phyloP scores from a whole-genome alignment of 495 filamentous ascomycete species.

The Penicillium silybi region DNA sequence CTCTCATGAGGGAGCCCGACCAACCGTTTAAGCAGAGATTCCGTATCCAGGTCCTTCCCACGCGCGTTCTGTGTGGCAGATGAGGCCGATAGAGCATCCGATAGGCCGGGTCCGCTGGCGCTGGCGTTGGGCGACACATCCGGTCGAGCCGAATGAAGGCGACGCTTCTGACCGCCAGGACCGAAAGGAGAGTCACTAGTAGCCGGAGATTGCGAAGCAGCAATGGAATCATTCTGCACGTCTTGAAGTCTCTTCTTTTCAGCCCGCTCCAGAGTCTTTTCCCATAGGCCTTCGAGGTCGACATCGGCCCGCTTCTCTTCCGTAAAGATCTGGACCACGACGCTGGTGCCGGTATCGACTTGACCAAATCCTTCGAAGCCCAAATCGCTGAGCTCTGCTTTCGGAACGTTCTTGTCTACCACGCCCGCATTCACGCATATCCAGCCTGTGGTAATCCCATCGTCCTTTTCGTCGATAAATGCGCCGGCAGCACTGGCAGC shows the following conservation, averaged over 20 bases:
- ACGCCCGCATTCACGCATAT: conserved; percentile 87
- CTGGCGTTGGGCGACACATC: background rate
- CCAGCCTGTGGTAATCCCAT: conserved; percentile 89
- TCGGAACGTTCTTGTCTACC: conserved; percentile 50
- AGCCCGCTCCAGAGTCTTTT: conserved; percentile 42
- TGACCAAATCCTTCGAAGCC: conserved; percentile 73
- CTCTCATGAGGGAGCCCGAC: conserved; percentile 24
- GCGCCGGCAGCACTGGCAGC: conserved; percentile 54
- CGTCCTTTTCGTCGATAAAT: conserved; percentile 53
- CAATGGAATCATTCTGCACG: background rate
- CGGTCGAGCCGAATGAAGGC: conserved; percentile 13
- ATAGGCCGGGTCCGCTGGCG: background rate
- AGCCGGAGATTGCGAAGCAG: conserved; percentile 14
- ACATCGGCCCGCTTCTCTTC: conserved; percentile 79
- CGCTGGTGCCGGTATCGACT: conserved; percentile 48
- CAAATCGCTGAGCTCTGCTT: conserved; percentile 33
- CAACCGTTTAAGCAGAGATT: conserved; percentile 36
- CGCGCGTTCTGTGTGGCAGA: background rate
- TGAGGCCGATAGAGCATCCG: background rate
- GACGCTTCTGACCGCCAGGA: conserved; percentile 17
- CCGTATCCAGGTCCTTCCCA: conserved; percentile 8
- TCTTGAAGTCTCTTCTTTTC: conserved; percentile 30
- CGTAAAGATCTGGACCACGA: conserved; percentile 90
- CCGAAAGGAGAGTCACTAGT: conserved; percentile 14
- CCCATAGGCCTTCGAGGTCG: conserved; percentile 80